Percentiles rank a stretch among this genome's conserved stretches.
Conservation (phyloP, 345 rosid genomes). For the Aquilaria sinensis region DNA sequence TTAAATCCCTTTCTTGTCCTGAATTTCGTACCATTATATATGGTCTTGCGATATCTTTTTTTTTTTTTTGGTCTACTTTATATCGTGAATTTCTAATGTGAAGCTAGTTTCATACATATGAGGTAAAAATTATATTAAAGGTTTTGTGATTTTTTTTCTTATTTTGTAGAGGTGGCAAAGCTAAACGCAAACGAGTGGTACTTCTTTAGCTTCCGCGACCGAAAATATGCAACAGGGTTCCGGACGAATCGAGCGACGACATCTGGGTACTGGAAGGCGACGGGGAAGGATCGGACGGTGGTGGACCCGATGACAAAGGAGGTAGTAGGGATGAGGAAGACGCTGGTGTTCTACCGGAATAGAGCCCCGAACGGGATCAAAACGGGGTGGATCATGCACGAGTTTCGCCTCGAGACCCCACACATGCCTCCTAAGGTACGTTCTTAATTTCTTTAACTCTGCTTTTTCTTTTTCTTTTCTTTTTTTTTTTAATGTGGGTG, state of each 20-base stretch:
- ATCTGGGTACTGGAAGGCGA: conserved; percentile 96
- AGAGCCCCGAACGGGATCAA: conserved; percentile 96
- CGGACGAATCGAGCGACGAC: conserved; percentile 82
- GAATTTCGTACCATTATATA: too few relatives aligned
- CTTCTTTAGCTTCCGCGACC: conserved; percentile 93
- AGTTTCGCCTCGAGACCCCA: conserved; percentile 87
- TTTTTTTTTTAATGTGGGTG: too few relatives aligned
- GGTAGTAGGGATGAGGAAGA: conserved; percentile 95
- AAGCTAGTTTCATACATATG: too few relatives aligned
- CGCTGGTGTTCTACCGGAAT: conserved; percentile 80
- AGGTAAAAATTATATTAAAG: too few relatives aligned
- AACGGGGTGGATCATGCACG: conserved; percentile 99
- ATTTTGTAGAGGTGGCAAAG: conserved; percentile 71
- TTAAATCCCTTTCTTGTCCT: too few relatives aligned
- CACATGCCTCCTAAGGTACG: conserved; percentile 91
- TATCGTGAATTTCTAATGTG: too few relatives aligned
- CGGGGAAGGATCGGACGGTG: conserved; percentile 95
- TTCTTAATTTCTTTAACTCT: neutral
- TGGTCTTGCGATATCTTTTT: too few relatives aligned
- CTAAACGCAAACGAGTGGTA: conserved; percentile 93
- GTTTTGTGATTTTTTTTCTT: too few relatives aligned
- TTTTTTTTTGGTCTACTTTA: too few relatives aligned
- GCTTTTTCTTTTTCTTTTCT: too few relatives aligned
- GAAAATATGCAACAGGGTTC: conserved; percentile 92
- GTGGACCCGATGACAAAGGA: conserved; percentile 51